Base-by-base conservation (phyloP, 495 filamentous ascomycete species). In the Hypoxylon perforatum region DNA sequence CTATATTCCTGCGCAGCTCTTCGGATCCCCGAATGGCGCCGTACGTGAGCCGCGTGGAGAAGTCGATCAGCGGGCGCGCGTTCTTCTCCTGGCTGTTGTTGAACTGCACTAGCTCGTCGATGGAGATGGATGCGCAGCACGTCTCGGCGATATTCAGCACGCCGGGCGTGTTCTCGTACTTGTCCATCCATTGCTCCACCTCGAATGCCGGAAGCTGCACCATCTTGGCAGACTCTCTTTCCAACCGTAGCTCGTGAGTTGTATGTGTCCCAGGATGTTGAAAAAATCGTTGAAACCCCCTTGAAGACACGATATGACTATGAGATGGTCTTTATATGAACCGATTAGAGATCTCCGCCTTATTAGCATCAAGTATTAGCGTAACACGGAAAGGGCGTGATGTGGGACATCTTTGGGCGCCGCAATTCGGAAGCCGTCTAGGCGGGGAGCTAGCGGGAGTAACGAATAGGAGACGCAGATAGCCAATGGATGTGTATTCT, bases 121-220 rank as follows among this genome's bases (percentile, higher is more conserved):
- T 77, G 0, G 93, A 96, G 15, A 96, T 83, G 7, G 92, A 93
- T 12, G 90, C 88, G 42, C 85, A 89, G 76, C 93, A 97, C 1
- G 93, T 95, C 75, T 97, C 93, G 61, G 92, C 92, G 47, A 93
- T 86, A 73, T 97, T 96, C 74, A 93, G 86, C 25, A 90, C 89
- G 12, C 87, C 88, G 0, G 80, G 82, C 4, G 84, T 88, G 8
- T 73, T 85, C 68, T 97, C 92, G 75, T 93, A 88, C 52, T 84
- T 79, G 82, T 95, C 91, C 93, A 97, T 96, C 92, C 93, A 97
- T 87, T 96, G 87, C 78, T 96, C 92, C 11, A 96, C 90, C 19
- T 87, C 86, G 73, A 96, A 96, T 15, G 84, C 78, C 48, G 85
- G 77, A 64, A 93, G 84, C 65, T 87, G 84, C 25, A 92, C 90